A percentile compares a stretch with the other conserved stretches of the same genome.
Conservation (phyloP, 1,284 basidiomycete species). For the Melampsora americana region DNA sequence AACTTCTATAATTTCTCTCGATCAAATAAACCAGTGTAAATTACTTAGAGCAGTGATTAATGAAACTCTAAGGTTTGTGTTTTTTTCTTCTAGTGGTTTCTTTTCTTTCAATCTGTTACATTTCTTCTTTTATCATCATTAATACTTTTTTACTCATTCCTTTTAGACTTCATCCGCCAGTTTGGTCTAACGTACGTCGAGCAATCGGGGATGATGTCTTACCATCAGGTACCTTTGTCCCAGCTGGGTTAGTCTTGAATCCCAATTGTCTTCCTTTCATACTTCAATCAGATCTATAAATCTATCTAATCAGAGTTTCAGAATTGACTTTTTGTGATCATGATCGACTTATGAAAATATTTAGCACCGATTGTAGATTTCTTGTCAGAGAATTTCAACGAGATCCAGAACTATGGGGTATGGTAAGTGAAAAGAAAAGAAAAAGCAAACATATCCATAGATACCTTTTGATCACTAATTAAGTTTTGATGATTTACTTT, state of each 20-base stretch:
- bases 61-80: conserved; percentile 60
- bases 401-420: conserved; percentile 47
- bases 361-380: conserved; percentile 60
- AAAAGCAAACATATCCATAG: no score
- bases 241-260: conserved; percentile 30
- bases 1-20: conserved; percentile 50
- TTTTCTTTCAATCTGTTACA: no score
- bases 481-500: not conserved
- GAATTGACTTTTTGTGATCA: conserved; percentile 56
- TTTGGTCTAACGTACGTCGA: conserved; percentile 64
- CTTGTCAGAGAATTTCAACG: conserved; percentile 54
- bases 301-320: not conserved
- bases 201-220: conserved; percentile 54
- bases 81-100: not conserved
- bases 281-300: not conserved
- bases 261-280: not conserved
- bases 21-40: conserved; percentile 25
- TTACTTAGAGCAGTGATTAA: conserved; percentile 69
- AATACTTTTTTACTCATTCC: not conserved
- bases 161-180: conserved; percentile 65
- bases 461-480: not conserved
- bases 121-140: not conserved
- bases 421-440: conserved; percentile 59
- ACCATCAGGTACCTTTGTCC: conserved; percentile 50
- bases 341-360: no score